Conservation (phyloP, 495 filamentous ascomycete species). For the Pyrenula aspistea region DNA sequence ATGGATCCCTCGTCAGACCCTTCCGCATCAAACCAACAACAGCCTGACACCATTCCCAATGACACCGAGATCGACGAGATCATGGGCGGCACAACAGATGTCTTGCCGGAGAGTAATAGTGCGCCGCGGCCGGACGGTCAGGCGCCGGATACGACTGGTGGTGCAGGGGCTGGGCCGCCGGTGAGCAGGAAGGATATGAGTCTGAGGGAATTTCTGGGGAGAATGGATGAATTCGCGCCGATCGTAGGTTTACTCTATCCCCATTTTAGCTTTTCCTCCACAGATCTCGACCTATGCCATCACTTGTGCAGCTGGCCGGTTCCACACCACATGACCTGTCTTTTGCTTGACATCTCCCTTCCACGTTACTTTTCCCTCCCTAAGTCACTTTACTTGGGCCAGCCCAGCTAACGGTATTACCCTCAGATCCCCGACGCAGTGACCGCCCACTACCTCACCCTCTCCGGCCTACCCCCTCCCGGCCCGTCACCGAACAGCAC, state of each 20-base stretch:
- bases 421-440: constrained; percentile 91
- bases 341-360: background rate
- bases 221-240: constrained; percentile 98
- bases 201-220: constrained; percentile 77
- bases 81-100: background rate
- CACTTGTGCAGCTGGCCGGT: background rate
- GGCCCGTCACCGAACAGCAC: constrained; percentile 69
- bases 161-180: constrained; percentile 13
- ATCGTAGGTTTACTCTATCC: constrained; percentile 52
- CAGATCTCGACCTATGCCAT: background rate
- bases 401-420: background rate
- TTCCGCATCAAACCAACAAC: no score
- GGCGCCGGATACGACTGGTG: background rate
- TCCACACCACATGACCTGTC: background rate
- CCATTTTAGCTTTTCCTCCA: no score
- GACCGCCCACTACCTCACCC: constrained; percentile 93
- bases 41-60: background rate
- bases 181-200: constrained; percentile 81
- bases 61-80: background rate
- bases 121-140: background rate
- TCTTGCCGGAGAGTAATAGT: background rate
- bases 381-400: no score
- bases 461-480: constrained; percentile 82
- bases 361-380: background rate
- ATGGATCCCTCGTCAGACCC: background rate